Base-by-base conservation (phyloP, 768 basidiomycete genomes). In the Mycena galericulata region DNA sequence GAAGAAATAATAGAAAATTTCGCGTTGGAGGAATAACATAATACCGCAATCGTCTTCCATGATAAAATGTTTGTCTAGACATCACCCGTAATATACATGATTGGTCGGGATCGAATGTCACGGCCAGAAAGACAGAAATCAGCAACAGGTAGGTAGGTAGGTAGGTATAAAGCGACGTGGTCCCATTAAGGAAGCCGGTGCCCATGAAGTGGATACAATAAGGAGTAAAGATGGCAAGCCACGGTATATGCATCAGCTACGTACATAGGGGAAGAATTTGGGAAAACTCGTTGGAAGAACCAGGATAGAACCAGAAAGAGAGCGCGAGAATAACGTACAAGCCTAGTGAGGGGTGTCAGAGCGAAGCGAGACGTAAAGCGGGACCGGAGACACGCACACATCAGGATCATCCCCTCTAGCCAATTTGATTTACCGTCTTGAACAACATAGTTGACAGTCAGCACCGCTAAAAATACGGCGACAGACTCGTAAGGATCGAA, bases 401-500 rank as follows among this genome's bases (percentile, higher is more conserved):
- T 90, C 26, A 95, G 72, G 38, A 87, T 80, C 73, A 85, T 83
- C 3, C 94, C 94, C 75, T 96, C 94, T 18, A 96, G 82, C 87
- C 94, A 96, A 76, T 94, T 95, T 20, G 89, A 91, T 75, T 91
- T 90, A 12, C 92, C 94, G 74, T 96, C 94, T 59, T 89, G 85
- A 1, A 95, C 88, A 22, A 92, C 90, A 71, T 93, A 91, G 74
- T 92, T 93, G 79, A 96, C 92, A 15, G 93, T 93, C 68, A 94
- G 82, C n/a, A 95, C 91, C 1, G 82, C 72, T 36, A 83, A 75
- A 59, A 83, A 83, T 6, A 81, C 75, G 27, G 82, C 89, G 49
- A 97, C 82, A 1, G 92, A 92, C 81, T 97, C 93, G 76, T 92
- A 96, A 2, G 95, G 93, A 77, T 97, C 96, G 74, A 97, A 97